Percentiles rank a stretch among this genome's conserved stretches.
phyloP scores from a whole-genome alignment of 2,329 filamentous ascomycete genomes.

The Huntiella moniliformis region DNA sequence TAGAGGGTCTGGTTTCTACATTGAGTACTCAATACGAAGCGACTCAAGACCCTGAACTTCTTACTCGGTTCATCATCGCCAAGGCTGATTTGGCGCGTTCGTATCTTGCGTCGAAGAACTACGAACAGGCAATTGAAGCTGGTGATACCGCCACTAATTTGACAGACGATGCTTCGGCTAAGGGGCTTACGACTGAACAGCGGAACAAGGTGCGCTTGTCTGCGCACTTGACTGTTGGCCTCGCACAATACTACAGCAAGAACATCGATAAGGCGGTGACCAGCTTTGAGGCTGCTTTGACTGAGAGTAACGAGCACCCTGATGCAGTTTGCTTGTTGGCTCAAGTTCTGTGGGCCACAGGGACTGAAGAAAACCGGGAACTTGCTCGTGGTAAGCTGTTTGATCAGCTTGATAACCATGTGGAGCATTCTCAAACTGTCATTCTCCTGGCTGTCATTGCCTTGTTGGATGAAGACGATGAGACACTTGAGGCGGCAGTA shows the following conservation, averaged over 20 bases:
- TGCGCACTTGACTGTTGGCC: conserved; percentile 65
- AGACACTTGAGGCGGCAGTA: conserved; percentile 62
- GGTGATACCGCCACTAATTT: conserved; percentile 67
- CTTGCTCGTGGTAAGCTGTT: conserved; percentile 67
- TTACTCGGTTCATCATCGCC: conserved; percentile 61
- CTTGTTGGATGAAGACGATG: conserved; percentile 58
- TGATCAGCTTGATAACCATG: conserved; percentile 52
- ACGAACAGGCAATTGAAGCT: conserved; percentile 53
- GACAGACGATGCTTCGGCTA: conserved; percentile 50
- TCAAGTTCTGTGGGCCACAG: conserved; percentile 85
- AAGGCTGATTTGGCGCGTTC: conserved; percentile 77
- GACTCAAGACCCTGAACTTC: conserved; percentile 54
- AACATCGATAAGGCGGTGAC: conserved; percentile 50
- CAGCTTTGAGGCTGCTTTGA: conserved; percentile 63
- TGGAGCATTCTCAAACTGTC: conserved; percentile 61
- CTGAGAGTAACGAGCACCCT: conserved; percentile 56
- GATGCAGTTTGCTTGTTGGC: conserved; percentile 76
- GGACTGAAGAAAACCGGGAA: conserved; percentile 51
- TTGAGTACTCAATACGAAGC: conserved; percentile 72
- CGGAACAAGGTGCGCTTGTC: conserved; percentile 59
- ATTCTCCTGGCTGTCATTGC: conserved; percentile 71
- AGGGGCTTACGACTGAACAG: conserved; percentile 44
- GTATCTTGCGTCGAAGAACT: conserved; percentile 50
- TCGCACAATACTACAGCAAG: conserved; percentile 57
- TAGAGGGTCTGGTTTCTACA: conserved; percentile 47